Evolutionary conservation across 352 stramenopile species (phyloP).

Genomic region (Phytophthora citricola): DNA sequence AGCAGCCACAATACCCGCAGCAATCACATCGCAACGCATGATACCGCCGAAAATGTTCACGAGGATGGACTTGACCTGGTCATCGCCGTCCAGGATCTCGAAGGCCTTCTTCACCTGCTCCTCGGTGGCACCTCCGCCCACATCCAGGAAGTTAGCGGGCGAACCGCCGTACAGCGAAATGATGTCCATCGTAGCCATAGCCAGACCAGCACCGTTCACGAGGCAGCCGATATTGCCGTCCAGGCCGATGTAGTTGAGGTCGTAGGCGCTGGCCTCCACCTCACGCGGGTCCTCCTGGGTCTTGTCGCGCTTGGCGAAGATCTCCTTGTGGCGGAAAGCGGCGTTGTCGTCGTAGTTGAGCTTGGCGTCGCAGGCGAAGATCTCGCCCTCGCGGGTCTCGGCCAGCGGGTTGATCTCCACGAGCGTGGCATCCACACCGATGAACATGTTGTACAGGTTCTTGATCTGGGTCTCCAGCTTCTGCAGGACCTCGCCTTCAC

Average conservation of each 20-base stretch:
- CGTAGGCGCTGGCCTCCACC: conserved; percentile 92
- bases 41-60: conserved; percentile 99
- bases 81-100: conserved; percentile 90
- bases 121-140: conserved; percentile 95
- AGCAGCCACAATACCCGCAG: conserved; percentile 96
- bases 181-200: conserved; percentile 99
- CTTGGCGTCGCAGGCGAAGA: conserved; percentile 98
- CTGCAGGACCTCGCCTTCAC: conserved; percentile 48
- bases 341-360: conserved; percentile 99
- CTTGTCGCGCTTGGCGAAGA: conserved; percentile 91
- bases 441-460: conserved; percentile 97
- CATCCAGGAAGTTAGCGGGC: conserved; percentile 99
- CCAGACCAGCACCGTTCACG: conserved; percentile 98
- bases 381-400: conserved; percentile 94
- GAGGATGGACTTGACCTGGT: conserved; percentile 97
- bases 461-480: conserved; percentile 81
- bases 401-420: conserved; percentile 99
- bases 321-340: conserved; percentile 96
- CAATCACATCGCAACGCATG: conserved; percentile 98
- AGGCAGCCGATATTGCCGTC: conserved; percentile 99
- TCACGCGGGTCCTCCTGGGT: conserved; percentile 96
- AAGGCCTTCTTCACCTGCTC: conserved; percentile 90
- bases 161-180: conserved; percentile 98
- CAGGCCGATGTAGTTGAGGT: conserved; percentile 99
- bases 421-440: conserved; percentile 96